phyloP scores from a whole-genome alignment of 768 basidiomycete genomes.

The Naganishia antarctica region DNA sequence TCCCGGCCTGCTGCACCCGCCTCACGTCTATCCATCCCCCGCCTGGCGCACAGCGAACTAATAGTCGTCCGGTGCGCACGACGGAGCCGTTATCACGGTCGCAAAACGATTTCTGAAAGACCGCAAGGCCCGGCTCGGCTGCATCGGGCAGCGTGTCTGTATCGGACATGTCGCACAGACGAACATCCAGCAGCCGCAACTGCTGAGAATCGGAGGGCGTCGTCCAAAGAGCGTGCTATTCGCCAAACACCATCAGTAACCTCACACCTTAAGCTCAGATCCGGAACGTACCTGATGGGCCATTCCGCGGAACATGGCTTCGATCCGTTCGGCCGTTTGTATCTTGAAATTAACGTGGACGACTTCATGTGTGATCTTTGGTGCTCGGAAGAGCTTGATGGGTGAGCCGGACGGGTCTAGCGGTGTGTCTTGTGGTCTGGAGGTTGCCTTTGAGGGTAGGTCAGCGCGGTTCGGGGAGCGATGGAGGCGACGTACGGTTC shows the following conservation, averaged over 20 bases:
- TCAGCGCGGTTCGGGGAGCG: not conserved
- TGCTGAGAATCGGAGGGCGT: slow-evolving; percentile 50
- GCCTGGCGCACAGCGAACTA: slow-evolving; percentile 27
- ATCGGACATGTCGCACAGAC: not conserved
- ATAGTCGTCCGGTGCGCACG: not conserved
- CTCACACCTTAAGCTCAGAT: not conserved
- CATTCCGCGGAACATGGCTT: slow-evolving; percentile 60
- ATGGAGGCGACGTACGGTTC: slow-evolving; percentile 53
- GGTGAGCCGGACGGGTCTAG: slow-evolving; percentile 25
- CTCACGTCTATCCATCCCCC: slow-evolving; percentile 57
- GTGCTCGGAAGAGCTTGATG: slow-evolving; percentile 55
- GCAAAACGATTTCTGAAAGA: slow-evolving; percentile 26
- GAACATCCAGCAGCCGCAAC: slow-evolving; percentile 50
- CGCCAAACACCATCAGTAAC: too few species aligned
- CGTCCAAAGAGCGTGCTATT: slow-evolving; percentile 38
- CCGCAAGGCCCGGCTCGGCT: slow-evolving; percentile 38
- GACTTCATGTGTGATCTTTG: slow-evolving; percentile 58
- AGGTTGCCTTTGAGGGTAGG: slow-evolving; percentile 52
- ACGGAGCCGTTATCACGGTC: not conserved
- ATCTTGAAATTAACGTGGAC: slow-evolving; percentile 58
- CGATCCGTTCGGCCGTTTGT: slow-evolving; percentile 59
- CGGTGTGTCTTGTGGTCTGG: slow-evolving; percentile 53
- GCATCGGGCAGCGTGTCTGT: slow-evolving; percentile 25
- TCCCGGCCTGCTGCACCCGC: slow-evolving; percentile 62
- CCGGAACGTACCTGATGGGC: slow-evolving; percentile 61